Evolutionary conservation across 1,284 basidiomycete genomes (phyloP), one percentile per base, ranked within the genome.

Genomic region (Cystobasidiaceae sp.): DNA sequence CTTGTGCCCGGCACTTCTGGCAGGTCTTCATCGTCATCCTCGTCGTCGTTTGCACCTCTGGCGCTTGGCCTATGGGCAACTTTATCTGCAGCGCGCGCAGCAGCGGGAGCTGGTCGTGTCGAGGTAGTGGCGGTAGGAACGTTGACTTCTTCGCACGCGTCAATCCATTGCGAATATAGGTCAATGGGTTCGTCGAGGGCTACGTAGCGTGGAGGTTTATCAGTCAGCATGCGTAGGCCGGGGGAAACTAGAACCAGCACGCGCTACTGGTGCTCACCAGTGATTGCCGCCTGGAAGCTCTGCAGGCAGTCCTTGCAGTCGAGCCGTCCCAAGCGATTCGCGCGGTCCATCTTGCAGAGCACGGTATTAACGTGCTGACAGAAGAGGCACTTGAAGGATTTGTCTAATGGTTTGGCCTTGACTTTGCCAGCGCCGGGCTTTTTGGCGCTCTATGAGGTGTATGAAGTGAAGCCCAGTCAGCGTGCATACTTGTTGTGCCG

Each of bases 161-260:
- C 77, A 63, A 78, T 78, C 77, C 77, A 78, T 28, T 74, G 69
- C 39, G 75, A 75, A 68, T 78, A 79, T 7, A 79, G 71, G 60
- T 79, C 78, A 55, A 79, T 77, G 1, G 78, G 76, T 46, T 77
- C 75, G 8, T 74, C 73, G 9, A 79, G 67, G 30, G 77, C 74
- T 70, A 71, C 3, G 8, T 25, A 23, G 7, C 21, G 13, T 52
- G 33, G n/a, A 39, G 9, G n/a, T 9, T 1, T 4, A n/a, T 21
- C 4, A 41, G 37, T 11, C 15, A 23, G 5, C 27, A 17, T 28
- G n/a, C n/a, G n/a, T n/a, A n/a, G n/a, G n/a, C n/a, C n/a, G n/a
- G n/a, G n/a, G n/a, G n/a, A 4, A 8, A 30, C 34, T n/a, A 23
- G 25, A 27, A 30, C 17, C 30, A 13, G 11, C 9, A 7, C 11